Evolutionary conservation across 129 eudicot species (phyloP).

Genomic region (Scalesia atractyloides): DNA sequence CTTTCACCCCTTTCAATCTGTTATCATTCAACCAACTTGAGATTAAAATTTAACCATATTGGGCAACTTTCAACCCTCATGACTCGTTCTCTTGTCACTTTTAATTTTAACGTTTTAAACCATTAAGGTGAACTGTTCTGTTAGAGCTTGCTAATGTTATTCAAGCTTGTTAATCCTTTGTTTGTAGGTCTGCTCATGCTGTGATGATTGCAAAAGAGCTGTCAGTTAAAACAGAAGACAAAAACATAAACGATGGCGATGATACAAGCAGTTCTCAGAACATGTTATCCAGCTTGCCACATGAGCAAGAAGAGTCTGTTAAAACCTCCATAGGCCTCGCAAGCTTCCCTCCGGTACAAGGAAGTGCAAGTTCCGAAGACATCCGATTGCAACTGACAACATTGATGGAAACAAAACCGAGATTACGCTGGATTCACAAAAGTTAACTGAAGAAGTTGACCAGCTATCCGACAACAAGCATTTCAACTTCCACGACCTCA

Average conservation of each 20-base stretch:
- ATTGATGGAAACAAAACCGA: conserved; percentile 32
- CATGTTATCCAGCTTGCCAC: conserved; percentile 54
- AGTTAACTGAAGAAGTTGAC: conserved; percentile 43
- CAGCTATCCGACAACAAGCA: conserved; percentile 43
- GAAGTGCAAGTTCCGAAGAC: conserved; percentile 91
- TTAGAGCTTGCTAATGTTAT: background rate
- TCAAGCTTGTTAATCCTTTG: background rate
- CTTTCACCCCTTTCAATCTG: background rate
- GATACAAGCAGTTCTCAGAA: conserved; percentile 81
- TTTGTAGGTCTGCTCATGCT: conserved; percentile 75
- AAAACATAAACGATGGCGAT: conserved; percentile 62
- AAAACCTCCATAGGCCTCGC: conserved; percentile 73
- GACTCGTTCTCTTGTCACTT: background rate
- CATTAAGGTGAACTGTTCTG: background rate
- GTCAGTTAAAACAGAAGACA: conserved; percentile 72
- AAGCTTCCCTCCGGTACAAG: conserved; percentile 79
- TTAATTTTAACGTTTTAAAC: background rate
- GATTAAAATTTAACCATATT: background rate
- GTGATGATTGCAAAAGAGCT: conserved; percentile 82
- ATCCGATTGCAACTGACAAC: conserved; percentile 7
- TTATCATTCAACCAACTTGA: background rate
- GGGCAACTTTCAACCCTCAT: background rate
- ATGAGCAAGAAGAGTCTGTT: conserved; percentile 73
- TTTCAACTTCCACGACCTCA: conserved; percentile 46
- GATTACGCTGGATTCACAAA: conserved; percentile 33